These are phyloP conservation scores for Brassica hybrid DNA, from an alignment of 441 rosid genomes.

Conservation along the genomic window DNA sequence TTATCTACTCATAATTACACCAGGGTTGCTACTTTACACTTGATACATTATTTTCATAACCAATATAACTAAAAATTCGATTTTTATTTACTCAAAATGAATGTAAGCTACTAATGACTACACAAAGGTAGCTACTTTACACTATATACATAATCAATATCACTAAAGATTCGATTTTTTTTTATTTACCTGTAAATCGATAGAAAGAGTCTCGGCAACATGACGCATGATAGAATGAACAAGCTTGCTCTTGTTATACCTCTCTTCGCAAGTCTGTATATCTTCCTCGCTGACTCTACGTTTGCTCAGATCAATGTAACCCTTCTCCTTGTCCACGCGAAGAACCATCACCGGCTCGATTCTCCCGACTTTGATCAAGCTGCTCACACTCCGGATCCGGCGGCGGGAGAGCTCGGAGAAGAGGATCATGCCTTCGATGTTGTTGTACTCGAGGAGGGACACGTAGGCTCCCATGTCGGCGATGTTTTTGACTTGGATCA, in stretches of 20 bases:
- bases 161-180: too few species aligned
- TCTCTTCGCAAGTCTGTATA: slow-evolving; percentile 91
- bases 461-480: slow-evolving; percentile 99
- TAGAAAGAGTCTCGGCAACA: slow-evolving; percentile 82
- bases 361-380: slow-evolving; percentile 57
- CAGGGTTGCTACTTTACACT: neutral
- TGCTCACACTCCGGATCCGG: too few species aligned
- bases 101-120: too few species aligned
- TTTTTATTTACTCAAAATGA: too few species aligned
- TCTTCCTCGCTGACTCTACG: slow-evolving; percentile 95
- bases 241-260: slow-evolving; percentile 97
- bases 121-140: too few species aligned
- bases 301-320: slow-evolving; percentile 93
- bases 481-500: slow-evolving; percentile 94
- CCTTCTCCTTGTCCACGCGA: slow-evolving; percentile 91
- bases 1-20: neutral
- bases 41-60: too few species aligned
- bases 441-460: slow-evolving; percentile 92
- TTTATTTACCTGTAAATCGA: slow-evolving; percentile 51
- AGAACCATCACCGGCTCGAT: slow-evolving; percentile 98
- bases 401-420: slow-evolving; percentile 84
- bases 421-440: slow-evolving; percentile 95
- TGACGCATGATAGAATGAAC: slow-evolving; percentile 98
- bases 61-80: too few species aligned
- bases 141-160: too few species aligned